These are phyloP conservation scores for Dissoconium aciculare DNA, from an alignment of 2,329 filamentous ascomycete genomes.

Conservation along the genomic window DNA sequence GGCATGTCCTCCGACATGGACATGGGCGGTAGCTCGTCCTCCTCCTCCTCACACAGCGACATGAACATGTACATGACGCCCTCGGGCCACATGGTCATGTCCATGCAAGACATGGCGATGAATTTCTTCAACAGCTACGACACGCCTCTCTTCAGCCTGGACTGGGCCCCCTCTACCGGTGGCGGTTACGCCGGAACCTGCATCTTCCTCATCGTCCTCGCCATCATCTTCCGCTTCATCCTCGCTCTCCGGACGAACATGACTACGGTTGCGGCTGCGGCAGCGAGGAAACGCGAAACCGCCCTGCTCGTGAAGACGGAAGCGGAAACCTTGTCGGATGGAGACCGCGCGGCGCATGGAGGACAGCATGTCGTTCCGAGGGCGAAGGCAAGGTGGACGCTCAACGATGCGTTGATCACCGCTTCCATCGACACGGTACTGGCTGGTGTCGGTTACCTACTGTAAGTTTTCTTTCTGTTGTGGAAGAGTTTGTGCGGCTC, in stretches of 20 bases:
- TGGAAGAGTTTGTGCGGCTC: too few species aligned
- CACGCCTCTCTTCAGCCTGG: slow-evolving; percentile 49
- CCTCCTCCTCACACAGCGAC: too few species aligned
- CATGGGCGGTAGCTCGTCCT: too few species aligned
- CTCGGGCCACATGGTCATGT: slow-evolving; percentile 17
- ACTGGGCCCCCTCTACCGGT: slow-evolving; percentile 55
- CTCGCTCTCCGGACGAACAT: slow-evolving; percentile 16
- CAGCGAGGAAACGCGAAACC: too few species aligned
- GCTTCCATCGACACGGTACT: slow-evolving; percentile 55
- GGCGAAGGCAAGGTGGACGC: slow-evolving; percentile 51
- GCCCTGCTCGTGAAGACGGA: too few species aligned
- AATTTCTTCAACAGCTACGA: slow-evolving; percentile 47
- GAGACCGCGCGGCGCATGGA: slow-evolving; percentile 17
- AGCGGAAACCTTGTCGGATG: slow-evolving; percentile 1
- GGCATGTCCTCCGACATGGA: too few species aligned
- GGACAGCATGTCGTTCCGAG: too few species aligned
- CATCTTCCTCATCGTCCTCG: slow-evolving; percentile 71
- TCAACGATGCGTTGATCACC: slow-evolving; percentile 60
- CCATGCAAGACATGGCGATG: slow-evolving; percentile 35
- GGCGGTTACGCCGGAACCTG: slow-evolving; percentile 73
- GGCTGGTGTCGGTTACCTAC: slow-evolving; percentile 60
- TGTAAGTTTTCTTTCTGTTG: slow-evolving; percentile 43
- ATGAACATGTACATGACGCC: slow-evolving; percentile 8
- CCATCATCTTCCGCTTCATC: slow-evolving; percentile 47
- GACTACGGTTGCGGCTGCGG: background rate